Evolutionary conservation across 495 filamentous ascomycete genomes (phyloP), one percentile per base, ranked within the genome.

Genomic region (Peziza echinospora): DNA sequence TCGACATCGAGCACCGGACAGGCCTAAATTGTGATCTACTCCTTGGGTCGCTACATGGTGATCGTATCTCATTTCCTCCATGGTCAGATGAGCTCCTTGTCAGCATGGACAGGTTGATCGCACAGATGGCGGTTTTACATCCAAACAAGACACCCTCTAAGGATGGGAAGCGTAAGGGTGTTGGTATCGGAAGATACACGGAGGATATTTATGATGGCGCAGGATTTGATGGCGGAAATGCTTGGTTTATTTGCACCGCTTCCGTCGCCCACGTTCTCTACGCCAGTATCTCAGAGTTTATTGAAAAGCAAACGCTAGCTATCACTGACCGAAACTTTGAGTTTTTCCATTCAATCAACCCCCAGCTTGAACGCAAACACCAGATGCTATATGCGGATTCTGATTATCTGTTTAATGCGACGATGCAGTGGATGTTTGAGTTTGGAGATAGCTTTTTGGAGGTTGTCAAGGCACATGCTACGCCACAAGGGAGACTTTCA

Each of bases 201-300:
- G 64, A 66, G 52, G 65, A 68, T 46, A 56, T 61, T 13, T 68
- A 68, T 49, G 60, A 65, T 45, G 65, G 65, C 19, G 59, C 59
- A 37, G 63, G 60, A 26, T 63, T 53, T 24, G 25, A 41, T 6
- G 63, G 59, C 22, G 65, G 65, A 3, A 65, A 68, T 49, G 64
- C 65, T 19, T 68, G 65, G 65, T 68, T 66, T 51, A 60, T 68
- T 5, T 65, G 63, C 49, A 68, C 65, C 17, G 50, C 58, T 17
- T 56, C 59, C 39, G 60, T 53, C n/a, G 58, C 63, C 8, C 53
- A 62, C 25, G 37, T 63, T 22, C 47, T 64, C 10, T 65, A 60
- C 43, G 54, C 49, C 23, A 47, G 54, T 17, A 52, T 56, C 8
- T 21, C 48, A 11, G 53, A 63, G 24, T 51, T 64, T 16, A 10